Base-by-base conservation (phyloP, 441 rosid genomes). In the Euphorbia celastroides region DNA sequence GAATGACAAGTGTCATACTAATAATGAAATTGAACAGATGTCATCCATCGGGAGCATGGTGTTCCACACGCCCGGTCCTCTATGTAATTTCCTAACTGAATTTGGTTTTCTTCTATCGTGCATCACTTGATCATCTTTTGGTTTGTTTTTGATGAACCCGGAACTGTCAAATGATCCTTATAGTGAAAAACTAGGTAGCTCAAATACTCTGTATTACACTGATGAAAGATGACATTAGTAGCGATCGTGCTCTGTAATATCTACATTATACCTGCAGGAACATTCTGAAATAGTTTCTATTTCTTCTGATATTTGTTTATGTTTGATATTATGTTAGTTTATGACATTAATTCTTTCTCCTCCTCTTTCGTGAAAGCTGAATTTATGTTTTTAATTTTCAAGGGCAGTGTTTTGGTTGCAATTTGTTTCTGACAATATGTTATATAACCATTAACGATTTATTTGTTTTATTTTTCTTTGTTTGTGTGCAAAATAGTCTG, bases 401-500 rank as follows among this genome's bases (percentile, higher is more conserved):
- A 57, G 27, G 55, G 62, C 16, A 56, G 17, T 32, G n/a, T 56
- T 56, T 32, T 60, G 32, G 23, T 30, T 60, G 22, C 26, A 30
- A 42, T 32, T 25, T 34, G 41, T 50, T 46, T 58, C 51, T 34
- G 27, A 46, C 28, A 20, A 26, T 44, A 17, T 38, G 59, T 22
- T 1, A 0, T 14, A 52, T 13, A n/a, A 31, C 57, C 17, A 14
- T 61, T 62, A 57, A 28, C 44, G 16, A 32, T 62, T 16, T 30
- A 11, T 34, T 34, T 34, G 5, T 9, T 34, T 34, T 34, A 34
- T 36, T 54, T 34, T 36, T 17, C 5, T 28, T 12, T 58, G 16
- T 62, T 56, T 44, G 8, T 61, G 56, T 67, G 12, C 30, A 42
- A 64, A 67, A 48, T 81, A 74, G 83, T 57, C 73, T 75, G 74